Evolutionary conservation across 305 asterid genomes (phyloP).

Genomic region (Fraxinus paxiana): DNA sequence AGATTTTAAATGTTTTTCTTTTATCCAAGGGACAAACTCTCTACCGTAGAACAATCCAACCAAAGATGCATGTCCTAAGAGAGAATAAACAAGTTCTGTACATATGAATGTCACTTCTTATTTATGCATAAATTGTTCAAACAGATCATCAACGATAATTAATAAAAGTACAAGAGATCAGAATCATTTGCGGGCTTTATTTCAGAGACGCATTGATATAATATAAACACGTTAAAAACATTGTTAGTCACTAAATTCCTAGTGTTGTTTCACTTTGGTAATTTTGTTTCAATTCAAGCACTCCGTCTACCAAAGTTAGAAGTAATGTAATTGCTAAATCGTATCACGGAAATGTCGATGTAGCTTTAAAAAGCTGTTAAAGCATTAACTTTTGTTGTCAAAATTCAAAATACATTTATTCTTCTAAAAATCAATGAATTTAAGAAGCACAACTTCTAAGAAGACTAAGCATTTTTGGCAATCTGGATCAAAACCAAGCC

Average conservation of each 20-base stretch:
- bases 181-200: background rate
- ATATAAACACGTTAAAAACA: background rate
- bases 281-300: background rate
- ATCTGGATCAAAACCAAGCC: background rate
- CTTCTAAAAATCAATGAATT: background rate
- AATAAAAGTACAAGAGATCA: background rate
- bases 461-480: background rate
- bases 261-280: background rate
- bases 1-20: background rate
- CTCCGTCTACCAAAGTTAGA: background rate
- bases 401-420: background rate
- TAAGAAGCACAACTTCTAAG: background rate
- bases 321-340: background rate
- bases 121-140: background rate
- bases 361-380: background rate
- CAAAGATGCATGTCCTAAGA: background rate
- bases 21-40: background rate
- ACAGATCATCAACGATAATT: constrained; percentile 6
- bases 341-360: background rate
- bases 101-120: background rate
- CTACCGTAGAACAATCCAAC: background rate
- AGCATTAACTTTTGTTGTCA: background rate
- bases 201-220: background rate
- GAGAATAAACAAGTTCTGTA: background rate
- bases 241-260: background rate